Percentiles rank a stretch among this genome's conserved stretches.
Conservation (phyloP, 116 monocot genomes). For the Dioscorea cayenensis region DNA sequence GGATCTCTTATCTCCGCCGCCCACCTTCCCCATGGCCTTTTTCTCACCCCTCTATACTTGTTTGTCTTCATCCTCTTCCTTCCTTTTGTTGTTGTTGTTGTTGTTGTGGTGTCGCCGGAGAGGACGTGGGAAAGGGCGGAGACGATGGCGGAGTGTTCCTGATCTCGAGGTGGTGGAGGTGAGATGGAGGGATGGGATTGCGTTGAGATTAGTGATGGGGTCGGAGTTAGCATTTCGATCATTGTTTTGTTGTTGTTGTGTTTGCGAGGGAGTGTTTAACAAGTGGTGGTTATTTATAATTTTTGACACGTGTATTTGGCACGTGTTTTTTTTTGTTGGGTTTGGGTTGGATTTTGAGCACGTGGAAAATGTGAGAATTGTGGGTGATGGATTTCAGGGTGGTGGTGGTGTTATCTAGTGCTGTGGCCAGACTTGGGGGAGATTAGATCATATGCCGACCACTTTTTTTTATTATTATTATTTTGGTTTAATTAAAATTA, state of each 20-base stretch:
- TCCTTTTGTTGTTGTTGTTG: background rate
- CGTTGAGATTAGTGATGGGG: too few relatives aligned
- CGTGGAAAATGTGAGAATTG: background rate
- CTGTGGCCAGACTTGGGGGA: too few relatives aligned
- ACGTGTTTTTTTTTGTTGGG: too few relatives aligned
- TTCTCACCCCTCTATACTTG: background rate
- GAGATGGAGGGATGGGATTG: background rate
- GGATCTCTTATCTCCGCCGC: background rate
- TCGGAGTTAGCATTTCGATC: too few relatives aligned
- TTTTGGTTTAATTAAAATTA: too few relatives aligned
- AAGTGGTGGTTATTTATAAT: background rate
- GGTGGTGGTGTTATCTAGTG: too few relatives aligned
- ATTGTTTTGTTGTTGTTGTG: too few relatives aligned
- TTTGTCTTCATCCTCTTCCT: background rate
- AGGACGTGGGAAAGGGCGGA: slow-evolving; percentile 35
- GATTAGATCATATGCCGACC: too few relatives aligned
- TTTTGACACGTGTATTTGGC: background rate
- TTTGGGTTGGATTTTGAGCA: background rate
- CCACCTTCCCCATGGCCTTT: background rate
- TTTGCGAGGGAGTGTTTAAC: too few relatives aligned
- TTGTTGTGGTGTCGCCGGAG: slow-evolving; percentile 5
- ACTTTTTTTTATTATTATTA: too few relatives aligned
- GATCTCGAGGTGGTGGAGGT: background rate
- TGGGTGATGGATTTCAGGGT: background rate
- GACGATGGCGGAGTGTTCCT: slow-evolving; percentile 27